Conservation (phyloP, 2,329 filamentous ascomycete species). For the Aureobasidium pullulans region DNA sequence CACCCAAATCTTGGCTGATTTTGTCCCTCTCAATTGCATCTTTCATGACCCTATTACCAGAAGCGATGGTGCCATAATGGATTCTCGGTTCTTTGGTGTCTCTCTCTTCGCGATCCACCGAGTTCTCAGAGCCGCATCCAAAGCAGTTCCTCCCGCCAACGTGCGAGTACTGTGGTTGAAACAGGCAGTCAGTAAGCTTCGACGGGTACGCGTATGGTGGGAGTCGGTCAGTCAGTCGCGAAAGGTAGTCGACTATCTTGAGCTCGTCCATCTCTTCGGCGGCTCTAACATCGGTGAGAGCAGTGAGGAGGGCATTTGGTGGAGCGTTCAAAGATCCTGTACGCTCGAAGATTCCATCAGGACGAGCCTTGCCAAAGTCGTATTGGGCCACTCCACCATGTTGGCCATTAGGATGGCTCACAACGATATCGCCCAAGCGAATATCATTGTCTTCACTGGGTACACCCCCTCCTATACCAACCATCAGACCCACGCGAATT, state of each 20-base stretch:
- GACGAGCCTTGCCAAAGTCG: conserved; percentile 18
- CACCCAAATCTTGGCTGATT: conserved; percentile 15
- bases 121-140: neutral
- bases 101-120: neutral
- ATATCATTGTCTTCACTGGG: conserved; percentile 17
- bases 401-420: conserved; percentile 18
- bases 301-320: conserved; percentile 14
- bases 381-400: conserved; percentile 23
- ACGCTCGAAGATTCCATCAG: conserved; percentile 5
- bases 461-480: conserved; percentile 20
- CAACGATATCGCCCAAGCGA: conserved; percentile 22
- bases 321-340: neutral
- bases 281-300: conserved; percentile 11
- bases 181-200: neutral
- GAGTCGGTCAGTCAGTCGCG: neutral
- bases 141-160: neutral
- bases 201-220: neutral
- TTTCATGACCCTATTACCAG: conserved; percentile 14
- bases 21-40: conserved; percentile 7
- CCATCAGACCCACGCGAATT: conserved; percentile 15
- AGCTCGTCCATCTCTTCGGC: neutral
- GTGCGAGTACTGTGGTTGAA: neutral
- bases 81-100: neutral
- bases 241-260: neutral
- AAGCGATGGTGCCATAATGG: conserved; percentile 10